phyloP scores from a whole-genome alignment of 2,329 filamentous ascomycete genomes.

The Penicillium sp. region DNA sequence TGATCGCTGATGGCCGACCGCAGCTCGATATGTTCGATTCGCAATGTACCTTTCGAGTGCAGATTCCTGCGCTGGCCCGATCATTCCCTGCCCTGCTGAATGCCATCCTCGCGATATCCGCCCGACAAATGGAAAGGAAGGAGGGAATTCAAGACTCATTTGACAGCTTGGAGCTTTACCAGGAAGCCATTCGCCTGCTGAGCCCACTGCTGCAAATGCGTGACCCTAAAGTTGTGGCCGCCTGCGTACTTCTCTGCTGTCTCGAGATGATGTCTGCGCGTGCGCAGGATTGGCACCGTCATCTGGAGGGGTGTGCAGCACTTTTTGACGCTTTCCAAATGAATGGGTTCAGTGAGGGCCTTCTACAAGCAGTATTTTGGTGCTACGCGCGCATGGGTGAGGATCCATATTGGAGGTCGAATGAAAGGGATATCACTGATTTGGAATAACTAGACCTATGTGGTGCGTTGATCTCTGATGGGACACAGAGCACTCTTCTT shows the following conservation, averaged over 20 bases:
- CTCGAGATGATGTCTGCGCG: slow-evolving; percentile 53
- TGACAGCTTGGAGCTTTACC: slow-evolving; percentile 54
- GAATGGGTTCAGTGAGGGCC: slow-evolving; percentile 50
- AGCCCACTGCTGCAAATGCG: slow-evolving; percentile 48
- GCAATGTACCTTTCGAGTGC: slow-evolving; percentile 51
- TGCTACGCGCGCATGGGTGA: slow-evolving; percentile 56
- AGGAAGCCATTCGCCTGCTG: slow-evolving; percentile 50
- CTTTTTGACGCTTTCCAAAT: slow-evolving; percentile 52
- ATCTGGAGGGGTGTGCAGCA: slow-evolving; percentile 56
- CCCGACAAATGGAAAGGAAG: slow-evolving; percentile 53
- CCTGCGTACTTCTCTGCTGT: slow-evolving; percentile 54
- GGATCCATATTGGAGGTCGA: slow-evolving; percentile 2
- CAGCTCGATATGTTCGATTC: slow-evolving; percentile 58
- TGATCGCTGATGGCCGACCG: background rate
- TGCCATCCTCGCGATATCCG: slow-evolving; percentile 54
- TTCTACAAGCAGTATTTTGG: slow-evolving; percentile 57
- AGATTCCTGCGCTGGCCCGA: slow-evolving; percentile 50
- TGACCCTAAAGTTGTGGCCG: slow-evolving; percentile 50
- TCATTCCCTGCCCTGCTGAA: slow-evolving; percentile 46
- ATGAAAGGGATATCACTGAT: background rate
- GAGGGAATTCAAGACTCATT: slow-evolving; percentile 43
- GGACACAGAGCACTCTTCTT: slow-evolving; percentile 49
- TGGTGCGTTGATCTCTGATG: slow-evolving; percentile 53
- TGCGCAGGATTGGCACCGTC: slow-evolving; percentile 52
- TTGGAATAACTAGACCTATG: slow-evolving; percentile 45